Evolutionary conservation across 805 yeast genomes (phyloP).

Genomic region (Starmerella scarabaei): DNA sequence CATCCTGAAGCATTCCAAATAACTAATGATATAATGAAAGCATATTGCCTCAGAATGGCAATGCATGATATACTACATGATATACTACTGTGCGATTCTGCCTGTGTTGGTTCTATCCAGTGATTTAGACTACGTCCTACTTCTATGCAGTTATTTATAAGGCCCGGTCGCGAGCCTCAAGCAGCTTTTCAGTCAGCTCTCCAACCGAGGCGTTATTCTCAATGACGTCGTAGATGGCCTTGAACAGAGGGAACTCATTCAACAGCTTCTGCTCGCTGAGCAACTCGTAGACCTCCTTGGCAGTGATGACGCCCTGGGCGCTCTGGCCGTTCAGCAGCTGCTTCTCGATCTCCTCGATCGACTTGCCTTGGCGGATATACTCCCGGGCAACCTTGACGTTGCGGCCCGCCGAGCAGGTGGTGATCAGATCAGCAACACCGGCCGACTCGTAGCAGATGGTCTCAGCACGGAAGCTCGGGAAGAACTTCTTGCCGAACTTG

Average conservation of each 20-base stretch:
- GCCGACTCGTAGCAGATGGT: conserved; percentile 91
- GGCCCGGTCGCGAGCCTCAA: conserved; percentile 11
- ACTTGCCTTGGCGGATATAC: conserved; percentile 67
- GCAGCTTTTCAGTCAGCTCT: conserved; percentile 31
- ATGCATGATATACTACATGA: too few relatives aligned
- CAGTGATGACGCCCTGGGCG: conserved; percentile 88
- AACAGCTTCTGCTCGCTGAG: conserved; percentile 37
- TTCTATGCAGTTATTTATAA: too few relatives aligned
- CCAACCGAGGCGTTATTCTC: conserved; percentile 64
- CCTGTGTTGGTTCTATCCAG: too few relatives aligned
- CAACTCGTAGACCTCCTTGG: conserved; percentile 82
- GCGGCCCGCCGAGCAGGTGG: conserved; percentile 96
- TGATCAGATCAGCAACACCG: conserved; percentile 96
- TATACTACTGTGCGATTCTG: too few relatives aligned
- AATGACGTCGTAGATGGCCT: conserved; percentile 69
- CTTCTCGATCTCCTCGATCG: conserved; percentile 72
- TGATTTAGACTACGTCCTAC: too few relatives aligned
- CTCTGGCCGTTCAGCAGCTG: conserved; percentile 86
- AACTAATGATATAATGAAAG: too few relatives aligned
- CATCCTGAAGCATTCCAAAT: background rate
- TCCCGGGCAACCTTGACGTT: conserved; percentile 81
- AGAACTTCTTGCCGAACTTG: conserved; percentile 70
- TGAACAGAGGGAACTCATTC: conserved; percentile 69
- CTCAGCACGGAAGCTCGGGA: conserved; percentile 55
- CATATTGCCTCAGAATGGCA: too few relatives aligned